Conservation (phyloP, 1,139 yeast genomes). For the Blastobotrys elegans region DNA sequence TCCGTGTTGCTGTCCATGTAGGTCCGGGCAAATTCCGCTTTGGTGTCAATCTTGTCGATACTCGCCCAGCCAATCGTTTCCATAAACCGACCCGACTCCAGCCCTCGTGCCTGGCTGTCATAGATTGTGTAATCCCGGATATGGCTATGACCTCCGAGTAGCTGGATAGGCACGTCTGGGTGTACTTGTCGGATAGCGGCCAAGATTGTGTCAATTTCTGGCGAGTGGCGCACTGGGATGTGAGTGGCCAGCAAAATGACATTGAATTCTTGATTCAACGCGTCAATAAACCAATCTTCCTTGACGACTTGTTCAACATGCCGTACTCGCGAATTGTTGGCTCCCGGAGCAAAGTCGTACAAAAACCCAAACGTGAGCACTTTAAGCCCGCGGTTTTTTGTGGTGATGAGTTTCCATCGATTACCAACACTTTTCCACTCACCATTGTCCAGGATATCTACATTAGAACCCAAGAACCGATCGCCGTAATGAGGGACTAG, state of each 20-base stretch:
- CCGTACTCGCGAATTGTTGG: slow-evolving; percentile 57
- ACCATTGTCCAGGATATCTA: slow-evolving; percentile 41
- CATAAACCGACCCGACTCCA: slow-evolving; percentile 88
- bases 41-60: slow-evolving; percentile 37
- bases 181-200: slow-evolving; percentile 48
- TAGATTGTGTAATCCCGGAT: slow-evolving; percentile 73
- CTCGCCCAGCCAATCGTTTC: slow-evolving; percentile 91
- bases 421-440: slow-evolving; percentile 64
- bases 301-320: slow-evolving; percentile 53
- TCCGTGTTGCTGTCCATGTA: slow-evolving; percentile 77
- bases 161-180: slow-evolving; percentile 67
- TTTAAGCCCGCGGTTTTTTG: slow-evolving; percentile 48
- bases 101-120: slow-evolving; percentile 64
- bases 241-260: slow-evolving; percentile 72
- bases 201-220: slow-evolving; percentile 50
- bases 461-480: slow-evolving; percentile 73
- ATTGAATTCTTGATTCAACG: slow-evolving; percentile 53
- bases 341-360: slow-evolving; percentile 67
- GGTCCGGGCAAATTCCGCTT: slow-evolving; percentile 43
- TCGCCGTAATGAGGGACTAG: slow-evolving; percentile 58
- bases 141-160: slow-evolving; percentile 94
- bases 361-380: slow-evolving; percentile 74
- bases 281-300: slow-evolving; percentile 60
- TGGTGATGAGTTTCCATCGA: slow-evolving; percentile 58
- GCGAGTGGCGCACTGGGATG: slow-evolving; percentile 65